Percentiles rank a stretch among this genome's conserved stretches.
Evolutionary conservation across 2,329 filamentous ascomycete species (phyloP).

Genomic region (Colletotrichum incanum): DNA sequence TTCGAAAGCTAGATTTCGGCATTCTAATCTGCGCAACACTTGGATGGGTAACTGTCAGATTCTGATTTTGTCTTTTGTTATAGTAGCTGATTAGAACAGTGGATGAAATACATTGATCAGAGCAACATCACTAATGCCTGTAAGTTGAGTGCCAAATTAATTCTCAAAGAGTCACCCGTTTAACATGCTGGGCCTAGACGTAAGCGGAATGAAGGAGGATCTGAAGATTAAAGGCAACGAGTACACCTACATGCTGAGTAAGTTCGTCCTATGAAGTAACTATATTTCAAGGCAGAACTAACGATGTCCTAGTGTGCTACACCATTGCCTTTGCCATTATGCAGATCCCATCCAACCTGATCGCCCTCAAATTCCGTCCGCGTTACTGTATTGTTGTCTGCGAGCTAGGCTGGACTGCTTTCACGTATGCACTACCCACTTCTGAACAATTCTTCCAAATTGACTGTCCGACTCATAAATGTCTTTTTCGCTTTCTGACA

Average conservation of each 20-base stretch:
- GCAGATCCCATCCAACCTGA: slow-evolving; percentile 76
- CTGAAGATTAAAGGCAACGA: slow-evolving; percentile 23
- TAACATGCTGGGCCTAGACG: background rate
- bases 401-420: slow-evolving; percentile 42
- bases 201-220: slow-evolving; percentile 28
- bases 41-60: background rate
- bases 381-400: slow-evolving; percentile 73
- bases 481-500: background rate
- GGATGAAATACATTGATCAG: slow-evolving; percentile 38
- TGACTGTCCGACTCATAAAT: background rate
- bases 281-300: background rate
- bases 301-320: slow-evolving; percentile 15
- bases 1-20: slow-evolving; percentile 28
- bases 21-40: slow-evolving; percentile 26
- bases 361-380: slow-evolving; percentile 75
- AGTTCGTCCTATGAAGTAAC: background rate
- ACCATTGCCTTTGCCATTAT: slow-evolving; percentile 76
- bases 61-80: background rate
- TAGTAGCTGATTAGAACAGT: background rate
- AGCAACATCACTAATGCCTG: slow-evolving; percentile 34
- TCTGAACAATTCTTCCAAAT: background rate
- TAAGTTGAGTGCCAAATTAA: background rate
- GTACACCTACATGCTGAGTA: slow-evolving; percentile 33
- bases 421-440: slow-evolving; percentile 8
- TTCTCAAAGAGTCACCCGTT: background rate